Evolutionary conservation across 306 rosid species (phyloP).

Genomic region (Crotalaria pallida): DNA sequence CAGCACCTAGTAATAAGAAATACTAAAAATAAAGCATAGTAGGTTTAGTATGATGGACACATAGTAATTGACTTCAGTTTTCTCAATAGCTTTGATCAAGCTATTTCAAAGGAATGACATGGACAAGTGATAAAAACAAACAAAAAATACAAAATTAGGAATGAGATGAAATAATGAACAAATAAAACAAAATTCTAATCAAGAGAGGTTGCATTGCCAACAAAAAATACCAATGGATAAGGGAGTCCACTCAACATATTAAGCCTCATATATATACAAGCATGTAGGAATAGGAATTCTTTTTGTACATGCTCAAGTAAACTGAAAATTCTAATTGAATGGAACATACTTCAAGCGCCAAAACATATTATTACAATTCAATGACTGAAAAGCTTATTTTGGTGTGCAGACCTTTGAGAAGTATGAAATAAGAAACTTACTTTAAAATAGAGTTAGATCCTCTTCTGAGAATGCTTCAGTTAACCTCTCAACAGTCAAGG

Average conservation of each 20-base stretch:
- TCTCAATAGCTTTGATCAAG: not conserved
- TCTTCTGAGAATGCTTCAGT: slow-evolving; percentile 79
- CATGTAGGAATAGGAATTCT: not conserved
- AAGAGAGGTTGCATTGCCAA: not conserved
- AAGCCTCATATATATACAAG: not conserved
- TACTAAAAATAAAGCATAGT: no score
- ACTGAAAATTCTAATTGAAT: not conserved
- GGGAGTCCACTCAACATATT: not conserved
- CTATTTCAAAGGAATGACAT: not conserved
- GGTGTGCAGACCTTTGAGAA: slow-evolving; percentile 53
- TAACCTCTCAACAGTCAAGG: slow-evolving; percentile 71
- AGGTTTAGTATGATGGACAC: no score
- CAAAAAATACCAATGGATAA: not conserved
- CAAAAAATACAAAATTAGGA: not conserved
- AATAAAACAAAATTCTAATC: not conserved
- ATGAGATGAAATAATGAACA: not conserved
- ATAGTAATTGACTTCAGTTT: no score
- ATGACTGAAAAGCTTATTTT: slow-evolving; percentile 10
- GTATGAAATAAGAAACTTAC: slow-evolving; percentile 82
- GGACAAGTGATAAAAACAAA: not conserved
- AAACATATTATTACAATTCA: not conserved
- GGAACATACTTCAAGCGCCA: not conserved
- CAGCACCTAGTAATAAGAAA: not conserved
- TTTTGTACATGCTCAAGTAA: not conserved
- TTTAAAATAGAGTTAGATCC: slow-evolving; percentile 49